phyloP scores from a whole-genome alignment of 1,139 yeast genomes.

The Pichia sp. region DNA sequence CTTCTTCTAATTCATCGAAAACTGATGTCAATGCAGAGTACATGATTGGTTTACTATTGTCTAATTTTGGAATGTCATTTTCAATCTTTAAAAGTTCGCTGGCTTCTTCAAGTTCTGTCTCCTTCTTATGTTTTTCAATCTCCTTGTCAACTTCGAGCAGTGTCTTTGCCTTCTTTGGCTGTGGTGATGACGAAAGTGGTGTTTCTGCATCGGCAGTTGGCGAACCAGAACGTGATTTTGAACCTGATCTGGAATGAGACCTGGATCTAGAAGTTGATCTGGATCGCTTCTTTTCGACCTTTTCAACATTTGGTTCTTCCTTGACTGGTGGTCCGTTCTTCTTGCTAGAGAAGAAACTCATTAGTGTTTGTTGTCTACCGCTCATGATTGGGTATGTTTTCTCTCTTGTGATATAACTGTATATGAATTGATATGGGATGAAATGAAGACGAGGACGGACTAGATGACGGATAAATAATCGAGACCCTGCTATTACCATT shows the following conservation, averaged over 20 bases:
- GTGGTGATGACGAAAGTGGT: not conserved
- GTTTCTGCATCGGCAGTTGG: not conserved
- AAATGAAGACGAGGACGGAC: no score
- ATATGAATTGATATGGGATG: no score
- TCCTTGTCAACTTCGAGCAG: conserved; percentile 14
- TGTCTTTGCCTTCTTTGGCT: conserved; percentile 7
- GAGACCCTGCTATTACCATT: no score
- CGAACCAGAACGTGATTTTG: conserved; percentile 12
- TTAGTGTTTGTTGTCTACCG: conserved; percentile 15
- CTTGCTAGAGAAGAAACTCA: conserved; percentile 19
- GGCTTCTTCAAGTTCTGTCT: conserved; percentile 26
- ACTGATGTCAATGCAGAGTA: conserved; percentile 65
- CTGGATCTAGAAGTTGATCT: conserved; percentile 10
- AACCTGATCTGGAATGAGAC: conserved; percentile 8
- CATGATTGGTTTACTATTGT: conserved; percentile 39
- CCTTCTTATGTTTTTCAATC: conserved; percentile 21
- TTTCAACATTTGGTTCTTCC: not conserved
- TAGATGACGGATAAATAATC: no score
- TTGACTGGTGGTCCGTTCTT: not conserved
- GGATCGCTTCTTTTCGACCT: not conserved
- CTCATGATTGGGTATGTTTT: conserved; percentile 6
- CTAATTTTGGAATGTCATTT: conserved; percentile 1
- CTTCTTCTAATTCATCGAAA: conserved; percentile 74
- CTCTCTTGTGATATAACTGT: no score
- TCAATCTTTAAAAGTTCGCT: conserved; percentile 21